These are phyloP conservation scores for Colletotrichum lentis DNA, from an alignment of 2,329 filamentous ascomycete species.

Conservation along the genomic window DNA sequence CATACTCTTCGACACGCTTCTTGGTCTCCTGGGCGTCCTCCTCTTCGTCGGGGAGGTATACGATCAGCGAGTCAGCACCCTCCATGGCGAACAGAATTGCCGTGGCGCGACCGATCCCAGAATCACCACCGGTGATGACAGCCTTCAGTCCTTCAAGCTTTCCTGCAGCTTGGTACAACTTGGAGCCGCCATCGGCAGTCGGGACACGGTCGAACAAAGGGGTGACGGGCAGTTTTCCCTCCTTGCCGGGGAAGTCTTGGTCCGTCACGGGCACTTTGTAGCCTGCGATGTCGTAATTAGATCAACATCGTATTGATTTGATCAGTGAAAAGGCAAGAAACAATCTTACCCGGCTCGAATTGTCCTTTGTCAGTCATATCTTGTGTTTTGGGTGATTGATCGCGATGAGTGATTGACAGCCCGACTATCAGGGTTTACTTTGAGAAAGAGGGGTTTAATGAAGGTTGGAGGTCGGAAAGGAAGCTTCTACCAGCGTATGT, in stretches of 20 bases:
- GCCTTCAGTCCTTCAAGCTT: constrained; percentile 80
- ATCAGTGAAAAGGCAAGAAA: no score
- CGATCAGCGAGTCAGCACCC: constrained; percentile 76
- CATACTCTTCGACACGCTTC: constrained; percentile 71
- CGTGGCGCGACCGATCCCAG: constrained; percentile 78
- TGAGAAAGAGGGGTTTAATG: neutral
- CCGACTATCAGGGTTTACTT: no score
- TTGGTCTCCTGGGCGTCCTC: constrained; percentile 79
- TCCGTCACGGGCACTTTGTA: constrained; percentile 52
- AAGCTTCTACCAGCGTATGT: neutral
- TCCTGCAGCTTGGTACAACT: constrained; percentile 76
- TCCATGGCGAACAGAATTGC: constrained; percentile 84
- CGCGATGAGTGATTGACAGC: neutral
- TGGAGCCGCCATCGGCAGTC: constrained; percentile 70
- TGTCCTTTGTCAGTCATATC: constrained; percentile 36
- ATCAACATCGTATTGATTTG: neutral
- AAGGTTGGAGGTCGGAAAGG: neutral
- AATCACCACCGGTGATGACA: constrained; percentile 83
- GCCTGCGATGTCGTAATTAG: constrained; percentile 41
- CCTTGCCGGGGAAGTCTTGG: constrained; percentile 55
- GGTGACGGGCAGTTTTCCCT: constrained; percentile 59
- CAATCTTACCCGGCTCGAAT: constrained; percentile 39
- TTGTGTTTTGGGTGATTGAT: neutral
- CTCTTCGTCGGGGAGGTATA: constrained; percentile 79
- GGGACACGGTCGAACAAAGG: constrained; percentile 73